Evolutionary conservation across 83 land plant species (phyloP).

Genomic region (Diphasiastrum complanatum): DNA sequence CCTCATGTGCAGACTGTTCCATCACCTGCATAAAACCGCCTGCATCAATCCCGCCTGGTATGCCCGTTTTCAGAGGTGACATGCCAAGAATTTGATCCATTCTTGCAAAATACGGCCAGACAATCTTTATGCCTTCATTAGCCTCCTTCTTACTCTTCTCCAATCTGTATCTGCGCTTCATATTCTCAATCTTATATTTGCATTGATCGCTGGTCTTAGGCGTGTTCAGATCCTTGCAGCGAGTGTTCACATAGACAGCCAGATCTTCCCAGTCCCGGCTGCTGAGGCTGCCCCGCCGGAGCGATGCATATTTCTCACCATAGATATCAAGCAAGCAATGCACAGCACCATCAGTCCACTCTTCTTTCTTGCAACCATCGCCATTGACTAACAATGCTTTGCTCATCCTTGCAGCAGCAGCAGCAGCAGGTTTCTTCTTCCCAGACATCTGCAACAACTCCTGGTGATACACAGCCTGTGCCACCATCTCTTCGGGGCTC

Average conservation of each 20-base stretch:
- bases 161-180: slow-evolving; percentile 56
- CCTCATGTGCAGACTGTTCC: slow-evolving; percentile 10
- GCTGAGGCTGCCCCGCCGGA: slow-evolving; percentile 67
- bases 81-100: slow-evolving; percentile 32
- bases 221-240: slow-evolving; percentile 32
- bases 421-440: too few relatives aligned
- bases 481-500: too few relatives aligned
- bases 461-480: too few relatives aligned
- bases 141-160: slow-evolving; percentile 19
- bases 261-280: slow-evolving; percentile 78
- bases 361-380: slow-evolving; percentile 39
- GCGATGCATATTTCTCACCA: slow-evolving; percentile 52
- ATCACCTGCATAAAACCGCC: slow-evolving; percentile 5
- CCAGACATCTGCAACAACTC: too few relatives aligned
- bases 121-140: slow-evolving; percentile 6
- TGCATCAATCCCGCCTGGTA: background rate
- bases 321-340: slow-evolving; percentile 59
- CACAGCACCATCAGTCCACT: slow-evolving; percentile 80
- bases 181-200: slow-evolving; percentile 79
- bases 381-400: background rate
- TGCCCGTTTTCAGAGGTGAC: background rate
- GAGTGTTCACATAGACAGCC: slow-evolving; percentile 45
- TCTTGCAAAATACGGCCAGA: slow-evolving; percentile 28
- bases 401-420: too few relatives aligned
- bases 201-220: slow-evolving; percentile 68